These are phyloP conservation scores for Rhododendron molle DNA, from an alignment of 148 eudicot genomes.

Conservation along the genomic window DNA sequence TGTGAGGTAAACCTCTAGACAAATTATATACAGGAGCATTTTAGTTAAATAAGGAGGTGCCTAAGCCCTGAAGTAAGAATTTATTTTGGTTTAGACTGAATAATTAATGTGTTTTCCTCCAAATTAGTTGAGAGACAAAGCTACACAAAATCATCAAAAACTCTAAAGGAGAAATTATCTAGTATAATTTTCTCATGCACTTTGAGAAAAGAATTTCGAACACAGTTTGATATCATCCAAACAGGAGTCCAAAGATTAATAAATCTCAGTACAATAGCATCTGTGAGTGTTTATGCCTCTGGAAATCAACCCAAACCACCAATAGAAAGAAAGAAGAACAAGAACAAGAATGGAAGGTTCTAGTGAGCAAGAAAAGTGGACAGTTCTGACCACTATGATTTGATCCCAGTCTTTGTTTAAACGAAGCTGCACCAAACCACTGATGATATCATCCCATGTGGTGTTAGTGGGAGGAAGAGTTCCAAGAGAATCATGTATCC, in stretches of 20 bases:
- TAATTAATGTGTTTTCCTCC: neutral
- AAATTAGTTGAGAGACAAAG: neutral
- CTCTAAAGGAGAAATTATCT: too few species aligned
- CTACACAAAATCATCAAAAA: neutral
- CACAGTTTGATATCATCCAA: neutral
- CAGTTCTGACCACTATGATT: constrained; percentile 47
- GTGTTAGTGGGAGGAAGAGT: constrained; percentile 58
- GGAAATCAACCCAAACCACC: neutral
- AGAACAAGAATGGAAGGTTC: neutral
- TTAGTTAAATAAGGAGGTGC: neutral
- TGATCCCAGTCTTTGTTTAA: constrained; percentile 64
- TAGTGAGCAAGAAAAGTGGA: neutral
- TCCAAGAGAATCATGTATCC: constrained; percentile 57
- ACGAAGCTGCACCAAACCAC: constrained; percentile 68
- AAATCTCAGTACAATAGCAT: neutral
- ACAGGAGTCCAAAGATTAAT: neutral
- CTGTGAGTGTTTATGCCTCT: neutral
- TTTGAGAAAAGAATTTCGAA: neutral
- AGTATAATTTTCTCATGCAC: neutral
- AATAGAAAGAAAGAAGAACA: neutral
- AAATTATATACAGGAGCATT: neutral
- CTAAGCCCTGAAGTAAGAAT: neutral
- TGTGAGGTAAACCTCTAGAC: neutral
- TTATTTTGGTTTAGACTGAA: neutral
- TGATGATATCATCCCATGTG: constrained; percentile 78